A percentile compares a stretch with the other conserved stretches of the same genome.
Conservation (phyloP, 768 basidiomycete genomes). For the Mycena filopes region DNA sequence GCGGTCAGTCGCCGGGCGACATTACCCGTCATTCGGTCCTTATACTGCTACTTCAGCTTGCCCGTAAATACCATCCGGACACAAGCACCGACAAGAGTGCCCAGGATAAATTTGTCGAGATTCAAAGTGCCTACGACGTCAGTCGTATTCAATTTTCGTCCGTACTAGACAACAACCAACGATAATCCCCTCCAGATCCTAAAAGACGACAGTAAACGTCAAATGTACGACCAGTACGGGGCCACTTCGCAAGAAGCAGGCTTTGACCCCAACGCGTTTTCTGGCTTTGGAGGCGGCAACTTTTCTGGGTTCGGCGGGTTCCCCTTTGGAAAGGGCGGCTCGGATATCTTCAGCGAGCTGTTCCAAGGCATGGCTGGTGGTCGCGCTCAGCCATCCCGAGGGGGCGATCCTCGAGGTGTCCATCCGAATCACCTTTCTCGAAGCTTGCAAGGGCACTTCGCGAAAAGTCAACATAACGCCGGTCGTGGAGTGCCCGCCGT, state of each 20-base stretch:
- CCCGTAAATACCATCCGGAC: conserved; percentile 98
- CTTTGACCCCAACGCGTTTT: conserved; percentile 91
- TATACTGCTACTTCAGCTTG: conserved; percentile 69
- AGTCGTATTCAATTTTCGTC: conserved; percentile 28
- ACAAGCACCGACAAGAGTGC: conserved; percentile 93
- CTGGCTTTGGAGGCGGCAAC: conserved; percentile 61
- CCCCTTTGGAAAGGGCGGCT: conserved; percentile 61
- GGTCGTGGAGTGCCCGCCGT: conserved; percentile 84
- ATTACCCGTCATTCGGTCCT: conserved; percentile 12
- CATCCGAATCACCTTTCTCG: conserved; percentile 86
- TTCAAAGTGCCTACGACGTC: conserved; percentile 97
- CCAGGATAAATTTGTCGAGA: conserved; percentile 94
- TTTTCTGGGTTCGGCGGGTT: conserved; percentile 73
- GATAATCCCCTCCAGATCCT: conserved; percentile 74
- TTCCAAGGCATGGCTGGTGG: conserved; percentile 78
- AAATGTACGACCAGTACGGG: conserved; percentile 92
- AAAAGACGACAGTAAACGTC: conserved; percentile 94
- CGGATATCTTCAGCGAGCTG: conserved; percentile 87
- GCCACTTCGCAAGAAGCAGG: conserved; percentile 92
- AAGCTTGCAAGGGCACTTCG: conserved; percentile 91
- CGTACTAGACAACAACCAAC: conserved; percentile 11
- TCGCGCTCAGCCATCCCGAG: conserved; percentile 59
- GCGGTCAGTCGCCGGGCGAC: conserved; percentile 64
- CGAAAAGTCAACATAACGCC: conserved; percentile 82
- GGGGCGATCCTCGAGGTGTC: conserved; percentile 86